A percentile compares a stretch with the other conserved stretches of the same genome.
These are phyloP conservation scores for Begonia fuchsioides DNA, from an alignment of 306 rosid species.

Conservation along the genomic window DNA sequence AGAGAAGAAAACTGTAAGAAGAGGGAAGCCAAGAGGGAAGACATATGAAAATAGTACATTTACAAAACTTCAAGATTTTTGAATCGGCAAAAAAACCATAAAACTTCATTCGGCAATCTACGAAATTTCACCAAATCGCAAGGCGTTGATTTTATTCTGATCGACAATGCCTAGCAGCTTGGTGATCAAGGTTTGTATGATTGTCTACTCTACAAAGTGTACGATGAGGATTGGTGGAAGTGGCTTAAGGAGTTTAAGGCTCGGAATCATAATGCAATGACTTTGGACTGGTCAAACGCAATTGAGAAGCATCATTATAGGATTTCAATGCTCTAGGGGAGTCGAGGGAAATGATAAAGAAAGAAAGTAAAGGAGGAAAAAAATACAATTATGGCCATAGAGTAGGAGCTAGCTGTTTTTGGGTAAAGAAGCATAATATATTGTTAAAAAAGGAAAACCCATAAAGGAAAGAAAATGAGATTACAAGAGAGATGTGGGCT, in stretches of 20 bases:
- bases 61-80: too few species aligned
- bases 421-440: too few species aligned
- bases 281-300: conserved; percentile 59
- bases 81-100: conserved; percentile 67
- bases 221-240: conserved; percentile 56
- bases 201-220: conserved; percentile 66
- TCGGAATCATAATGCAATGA: conserved; percentile 39
- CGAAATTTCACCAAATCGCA: conserved; percentile 42
- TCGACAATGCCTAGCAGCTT: conserved; percentile 25
- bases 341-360: too few species aligned
- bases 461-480: too few species aligned
- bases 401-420: too few species aligned
- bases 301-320: conserved; percentile 75
- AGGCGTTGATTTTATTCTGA: conserved; percentile 48
- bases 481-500: too few species aligned
- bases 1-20: too few species aligned
- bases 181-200: conserved; percentile 74
- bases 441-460: too few species aligned
- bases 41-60: too few species aligned
- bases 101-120: conserved; percentile 66
- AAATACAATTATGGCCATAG: too few species aligned
- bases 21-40: too few species aligned
- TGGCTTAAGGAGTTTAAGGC: conserved; percentile 30
- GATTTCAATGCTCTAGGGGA: conserved; percentile 84
- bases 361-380: too few species aligned